Percentiles rank a stretch among this genome's conserved stretches.
Evolutionary conservation across 129 eudicot species (phyloP).

Genomic region (Daucus carota): DH1_v3.0 NC_030385.2:42980501-42981000

Average conservation of each 20-base stretch:
- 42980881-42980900: background rate
- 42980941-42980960: constrained; percentile 91
- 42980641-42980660: background rate
- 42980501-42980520: too few species aligned
- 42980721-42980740: constrained; percentile 60
- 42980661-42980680: background rate
- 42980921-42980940: constrained; percentile 94
- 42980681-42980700: background rate
- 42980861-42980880: background rate
- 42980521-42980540: background rate
- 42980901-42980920: constrained; percentile 93
- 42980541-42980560: background rate
- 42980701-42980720: background rate
- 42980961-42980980: constrained; percentile 87
- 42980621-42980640: background rate
- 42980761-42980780: constrained; percentile 84
- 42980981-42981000: constrained; percentile 49
- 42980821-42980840: background rate
- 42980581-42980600: too few species aligned
- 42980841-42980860: background rate
- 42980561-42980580: too few species aligned
- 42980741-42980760: constrained; percentile 78
- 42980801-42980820: background rate
- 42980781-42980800: constrained; percentile 69
- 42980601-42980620: too few species aligned